Evolutionary conservation across 129 eudicot species (phyloP), one percentile per base, ranked within the genome.

Genomic region (carrot (Daucus carota)): DNA sequence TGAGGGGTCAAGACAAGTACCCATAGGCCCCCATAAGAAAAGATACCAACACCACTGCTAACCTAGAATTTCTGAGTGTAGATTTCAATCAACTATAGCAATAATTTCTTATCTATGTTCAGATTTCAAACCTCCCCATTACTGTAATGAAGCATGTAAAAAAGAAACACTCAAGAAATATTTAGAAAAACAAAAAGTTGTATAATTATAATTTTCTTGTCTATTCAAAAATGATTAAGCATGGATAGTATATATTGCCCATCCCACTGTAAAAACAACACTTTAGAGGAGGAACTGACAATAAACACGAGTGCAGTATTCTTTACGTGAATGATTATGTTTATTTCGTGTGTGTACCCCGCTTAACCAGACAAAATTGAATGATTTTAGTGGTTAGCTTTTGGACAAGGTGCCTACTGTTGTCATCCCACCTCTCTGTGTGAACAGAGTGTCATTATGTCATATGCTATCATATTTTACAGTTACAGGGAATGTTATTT

Each of bases 1-100:
- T 73, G 54, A 43, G 54, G 42, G 47, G 81, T 66, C 70, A 34
- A 67, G 79, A 78, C 74, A 67, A 82, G 85, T 78, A 75, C 70
- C 80, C 70, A 63, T 28, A 31, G 34, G 18, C 63, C 59, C 65
- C 36, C 69, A 15, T 44, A 57, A 38, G 20, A 41, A 63, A 63
- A 34, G 45, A 62, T 22, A 31, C 10, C 57, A 17, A 57, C n/a
- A 63, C 28, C 67, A 60, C 29, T 65, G 66, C 26, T 73, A 47
- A 48, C 71, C 33, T 72, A 31, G 78, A 82, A 68, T 69, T 75
- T 54, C 69, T n/a, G n/a, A 36, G 33, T 17, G 4, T 38, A 17
- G 7, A 20, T 38, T 66, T 17, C 72, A 10, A 22, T 46, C 17
- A 32, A 20, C 65, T 72, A n/a, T n/a, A n/a, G n/a, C n/a, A n/a